Percentiles rank a stretch among this genome's conserved stretches.
Evolutionary conservation across 1,284 basidiomycete species (phyloP).

Genomic region (Leccinum subrobustum): DNA sequence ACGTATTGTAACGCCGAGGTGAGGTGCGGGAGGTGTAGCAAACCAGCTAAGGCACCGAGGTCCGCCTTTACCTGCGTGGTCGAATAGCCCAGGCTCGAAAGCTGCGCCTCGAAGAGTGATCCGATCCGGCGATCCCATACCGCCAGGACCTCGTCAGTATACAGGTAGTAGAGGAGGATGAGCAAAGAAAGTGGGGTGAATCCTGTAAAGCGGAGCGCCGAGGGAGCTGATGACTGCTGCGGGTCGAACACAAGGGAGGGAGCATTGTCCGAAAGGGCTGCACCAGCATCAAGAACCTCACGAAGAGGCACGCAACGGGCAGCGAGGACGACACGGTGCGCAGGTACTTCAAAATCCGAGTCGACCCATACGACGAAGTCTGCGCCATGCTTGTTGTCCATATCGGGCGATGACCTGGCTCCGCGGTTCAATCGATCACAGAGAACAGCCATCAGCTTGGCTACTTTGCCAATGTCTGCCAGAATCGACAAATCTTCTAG

Average conservation of each 20-base stretch:
- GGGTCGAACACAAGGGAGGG: conserved; percentile 32
- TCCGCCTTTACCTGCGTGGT: conserved; percentile 60
- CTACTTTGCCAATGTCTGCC: conserved; percentile 50
- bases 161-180: conserved; percentile 83
- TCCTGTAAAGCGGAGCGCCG: conserved; percentile 43
- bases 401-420: conserved; percentile 28
- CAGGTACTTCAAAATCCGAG: conserved; percentile 50
- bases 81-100: conserved; percentile 42
- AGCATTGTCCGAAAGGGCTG: conserved; percentile 31
- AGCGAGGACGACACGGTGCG: conserved; percentile 65
- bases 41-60: conserved; percentile 50
- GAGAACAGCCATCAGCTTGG: conserved; percentile 43
- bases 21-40: conserved; percentile 58
- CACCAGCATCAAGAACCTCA: conserved; percentile 41
- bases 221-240: conserved; percentile 6
- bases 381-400: conserved; percentile 46
- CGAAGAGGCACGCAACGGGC: conserved; percentile 56
- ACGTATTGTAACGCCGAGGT: conserved; percentile 52
- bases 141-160: conserved; percentile 81
- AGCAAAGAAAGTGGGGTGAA: conserved; percentile 69
- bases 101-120: conserved; percentile 43
- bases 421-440: conserved; percentile 9
- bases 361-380: conserved; percentile 56
- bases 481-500: conserved; percentile 45
- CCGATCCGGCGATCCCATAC: conserved; percentile 84